Conservation (phyloP, 2,329 filamentous ascomycete genomes). For the Leptographium lundbergii region DNA sequence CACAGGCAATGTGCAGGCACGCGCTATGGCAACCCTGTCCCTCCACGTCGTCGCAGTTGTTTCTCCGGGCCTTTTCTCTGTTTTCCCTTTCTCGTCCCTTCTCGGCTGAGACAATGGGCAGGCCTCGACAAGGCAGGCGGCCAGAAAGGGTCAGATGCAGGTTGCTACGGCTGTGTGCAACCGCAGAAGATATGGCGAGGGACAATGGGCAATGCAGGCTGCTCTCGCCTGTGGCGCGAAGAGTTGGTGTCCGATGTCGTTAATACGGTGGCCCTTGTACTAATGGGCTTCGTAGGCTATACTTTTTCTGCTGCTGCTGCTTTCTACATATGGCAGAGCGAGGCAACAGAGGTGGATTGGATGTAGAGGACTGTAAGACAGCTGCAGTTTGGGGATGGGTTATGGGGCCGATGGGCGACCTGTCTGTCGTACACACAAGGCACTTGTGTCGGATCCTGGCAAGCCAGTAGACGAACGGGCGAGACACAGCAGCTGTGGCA, state of each 20-base stretch:
- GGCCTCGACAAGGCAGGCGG: not conserved
- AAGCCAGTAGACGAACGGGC: slow-evolving; percentile 6
- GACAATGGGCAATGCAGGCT: not conserved
- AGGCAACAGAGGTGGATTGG: not conserved
- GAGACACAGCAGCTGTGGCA: slow-evolving; percentile 1
- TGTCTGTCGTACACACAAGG: slow-evolving; percentile 8
- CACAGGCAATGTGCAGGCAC: slow-evolving; percentile 1
- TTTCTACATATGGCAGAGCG: not conserved
- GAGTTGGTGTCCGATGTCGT: not conserved
- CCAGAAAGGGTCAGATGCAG: not conserved
- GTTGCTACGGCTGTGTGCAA: not conserved
- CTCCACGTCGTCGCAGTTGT: not conserved
- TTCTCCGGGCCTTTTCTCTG: not conserved
- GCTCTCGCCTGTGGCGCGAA: not conserved
- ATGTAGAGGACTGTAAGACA: not conserved
- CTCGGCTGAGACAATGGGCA: not conserved
- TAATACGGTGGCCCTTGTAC: not conserved
- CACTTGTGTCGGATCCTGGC: slow-evolving; percentile 4
- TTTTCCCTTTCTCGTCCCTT: not conserved
- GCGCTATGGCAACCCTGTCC: not conserved
- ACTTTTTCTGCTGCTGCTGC: not conserved
- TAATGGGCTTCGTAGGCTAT: not conserved
- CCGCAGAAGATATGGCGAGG: not conserved
- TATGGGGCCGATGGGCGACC: not conserved
- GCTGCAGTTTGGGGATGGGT: not conserved